Evolutionary conservation across 371 early-diverging fungal genomes (phyloP), one percentile per base, ranked within the genome.

Genomic region (Mucor plumbeus): DNA sequence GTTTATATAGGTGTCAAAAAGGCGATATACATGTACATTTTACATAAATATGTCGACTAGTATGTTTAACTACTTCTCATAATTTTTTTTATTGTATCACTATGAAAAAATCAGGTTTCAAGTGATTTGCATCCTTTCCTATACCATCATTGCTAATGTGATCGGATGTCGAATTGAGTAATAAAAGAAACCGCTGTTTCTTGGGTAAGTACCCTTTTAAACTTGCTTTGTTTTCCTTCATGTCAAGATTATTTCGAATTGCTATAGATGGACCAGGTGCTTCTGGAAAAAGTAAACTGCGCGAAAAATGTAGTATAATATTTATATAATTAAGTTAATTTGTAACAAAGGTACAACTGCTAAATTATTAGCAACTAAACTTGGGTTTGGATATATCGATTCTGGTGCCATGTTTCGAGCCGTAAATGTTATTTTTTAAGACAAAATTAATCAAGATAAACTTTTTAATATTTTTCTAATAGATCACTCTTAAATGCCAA

Each of bases 201-300:
- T 50, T 44, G 17, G 17, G 10, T 19, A 9, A 47, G 17, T 3
- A 17, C 9, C 47, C 19, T 7, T 10, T 8, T 17, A 9, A 19
- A 3, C 17, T 53, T 53, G 7, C 53, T 53, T 53, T 53, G 53
- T 35, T 34, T 31, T 43, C 26, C 47, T 13, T 55, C 14, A 79
- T 82, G 82, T 76, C 83, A 61, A 74, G 71, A 19, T 64, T 83
- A 34, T 91, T 92, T 69, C 89, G 90, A 70, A 83, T 96, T 56
- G 96, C 97, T 35, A 96, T 97, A 53, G 97, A 97, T 83, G 97
- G 97, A 0, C 96, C 96, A 7, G 94, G 95, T 13, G 97, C 94
- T 11, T 90, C 91, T 13, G 97, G 97, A 57, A 97, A 97, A 81
- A 95, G 95, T 86, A 88, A 79, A 71, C 17, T 10, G 5, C 10